Evolutionary conservation across 805 yeast species (phyloP).

Genomic region (Wickerhamiella sorbophila): DNA sequence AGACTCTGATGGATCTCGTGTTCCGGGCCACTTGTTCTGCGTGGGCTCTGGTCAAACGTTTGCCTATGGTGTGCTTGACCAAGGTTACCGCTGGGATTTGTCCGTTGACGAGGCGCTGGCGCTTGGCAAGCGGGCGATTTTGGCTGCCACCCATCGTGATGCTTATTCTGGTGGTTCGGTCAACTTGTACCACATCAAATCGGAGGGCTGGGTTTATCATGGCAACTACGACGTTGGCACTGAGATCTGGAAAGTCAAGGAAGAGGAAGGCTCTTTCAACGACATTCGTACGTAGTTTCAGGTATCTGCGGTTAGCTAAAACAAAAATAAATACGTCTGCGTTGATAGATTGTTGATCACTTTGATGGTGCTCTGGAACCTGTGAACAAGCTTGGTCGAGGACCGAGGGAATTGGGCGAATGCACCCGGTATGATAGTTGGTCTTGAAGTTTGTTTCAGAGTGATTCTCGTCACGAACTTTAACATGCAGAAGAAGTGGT

Average conservation of each 20-base stretch:
- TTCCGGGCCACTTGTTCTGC: slow-evolving; percentile 88
- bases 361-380: too few relatives aligned
- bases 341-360: too few relatives aligned
- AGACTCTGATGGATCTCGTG: slow-evolving; percentile 92
- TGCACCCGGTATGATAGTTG: too few relatives aligned
- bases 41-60: slow-evolving; percentile 99
- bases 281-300: too few relatives aligned
- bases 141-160: slow-evolving; percentile 97
- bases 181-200: slow-evolving; percentile 84
- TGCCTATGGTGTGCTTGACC: slow-evolving; percentile 95
- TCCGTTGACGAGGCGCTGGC: slow-evolving; percentile 86
- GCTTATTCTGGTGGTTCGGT: slow-evolving; percentile 96
- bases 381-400: too few relatives aligned
- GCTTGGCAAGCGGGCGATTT: slow-evolving; percentile 85
- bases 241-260: slow-evolving; percentile 83
- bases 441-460: too few relatives aligned
- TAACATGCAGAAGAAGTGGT: too few relatives aligned
- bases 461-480: too few relatives aligned
- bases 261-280: slow-evolving; percentile 75
- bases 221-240: slow-evolving; percentile 91
- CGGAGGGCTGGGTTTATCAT: slow-evolving; percentile 87
- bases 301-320: too few relatives aligned
- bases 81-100: slow-evolving; percentile 84
- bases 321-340: too few relatives aligned
- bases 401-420: too few relatives aligned